These are phyloP conservation scores for Glomus cerebriforme DNA, from an alignment of 192 early-diverging fungal species.

Conservation along the genomic window DNA sequence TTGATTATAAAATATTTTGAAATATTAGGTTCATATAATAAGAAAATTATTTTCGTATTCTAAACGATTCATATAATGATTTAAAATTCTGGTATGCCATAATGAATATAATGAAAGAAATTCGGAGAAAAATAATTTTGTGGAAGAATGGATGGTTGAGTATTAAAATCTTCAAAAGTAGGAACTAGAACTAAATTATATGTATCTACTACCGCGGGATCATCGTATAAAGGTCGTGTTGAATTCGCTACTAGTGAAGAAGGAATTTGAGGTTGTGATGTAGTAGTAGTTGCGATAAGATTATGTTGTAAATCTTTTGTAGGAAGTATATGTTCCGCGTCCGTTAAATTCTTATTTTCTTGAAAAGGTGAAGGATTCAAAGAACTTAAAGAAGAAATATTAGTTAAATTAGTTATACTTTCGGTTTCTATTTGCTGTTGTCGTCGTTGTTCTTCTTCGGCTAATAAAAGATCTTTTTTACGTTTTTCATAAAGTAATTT, in stretches of 20 bases:
- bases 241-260: no score
- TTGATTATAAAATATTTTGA: no score
- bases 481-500: conserved; percentile 13
- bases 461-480: background rate
- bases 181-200: background rate
- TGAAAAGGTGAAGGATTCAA: background rate
- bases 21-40: background rate
- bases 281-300: no score
- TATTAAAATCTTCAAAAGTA: background rate
- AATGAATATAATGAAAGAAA: background rate
- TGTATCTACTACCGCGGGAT: background rate
- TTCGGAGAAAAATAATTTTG: background rate
- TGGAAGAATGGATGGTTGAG: background rate
- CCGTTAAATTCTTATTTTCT: background rate
- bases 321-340: background rate
- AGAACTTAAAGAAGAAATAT: background rate
- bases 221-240: background rate
- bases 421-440: background rate
- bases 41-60: background rate
- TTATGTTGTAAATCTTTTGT: no score
- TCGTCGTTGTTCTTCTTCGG: background rate
- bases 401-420: background rate
- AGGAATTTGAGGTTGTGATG: no score
- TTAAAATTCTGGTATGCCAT: no score
- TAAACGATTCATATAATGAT: background rate